phyloP scores from a whole-genome alignment of 352 stramenopile species.

The Globisporangium cederbergense region DNA sequence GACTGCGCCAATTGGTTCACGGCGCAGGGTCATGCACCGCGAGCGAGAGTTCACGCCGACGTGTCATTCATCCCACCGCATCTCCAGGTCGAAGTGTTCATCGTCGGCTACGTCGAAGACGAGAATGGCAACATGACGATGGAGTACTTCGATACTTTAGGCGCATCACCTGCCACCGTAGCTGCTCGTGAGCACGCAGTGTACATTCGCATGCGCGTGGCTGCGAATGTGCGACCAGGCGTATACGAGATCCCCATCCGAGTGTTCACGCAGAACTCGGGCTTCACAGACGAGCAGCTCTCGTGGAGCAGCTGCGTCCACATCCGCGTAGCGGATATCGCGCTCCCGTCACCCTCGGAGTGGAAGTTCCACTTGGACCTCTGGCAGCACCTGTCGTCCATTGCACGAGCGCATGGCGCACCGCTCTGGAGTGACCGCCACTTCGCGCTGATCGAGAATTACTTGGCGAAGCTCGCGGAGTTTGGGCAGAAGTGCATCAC shows the following conservation, averaged over 20 bases:
- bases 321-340: constrained; percentile 49
- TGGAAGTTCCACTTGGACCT: constrained; percentile 74
- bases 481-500: constrained; percentile 74
- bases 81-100: constrained; percentile 46
- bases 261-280: constrained; percentile 60
- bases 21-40: constrained; percentile 48
- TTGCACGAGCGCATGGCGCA: constrained; percentile 49
- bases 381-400: constrained; percentile 69
- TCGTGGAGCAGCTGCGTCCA: constrained; percentile 58
- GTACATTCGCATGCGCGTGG: constrained; percentile 55
- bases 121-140: constrained; percentile 52
- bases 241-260: constrained; percentile 64
- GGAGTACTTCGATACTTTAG: constrained; percentile 50
- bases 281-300: constrained; percentile 64
- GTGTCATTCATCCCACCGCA: constrained; percentile 47
- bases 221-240: constrained; percentile 27
- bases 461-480: constrained; percentile 50
- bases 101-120: constrained; percentile 61
- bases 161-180: constrained; percentile 22
- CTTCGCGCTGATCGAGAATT: constrained; percentile 65
- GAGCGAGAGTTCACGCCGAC: constrained; percentile 53
- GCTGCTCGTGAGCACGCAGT: constrained; percentile 41
- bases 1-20: constrained; percentile 59
- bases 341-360: constrained; percentile 38
- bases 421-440: constrained; percentile 64